Percentiles rank a stretch among this genome's conserved stretches.
phyloP scores from a whole-genome alignment of 1,284 basidiomycete species.

The Tilletia walkeri region DNA sequence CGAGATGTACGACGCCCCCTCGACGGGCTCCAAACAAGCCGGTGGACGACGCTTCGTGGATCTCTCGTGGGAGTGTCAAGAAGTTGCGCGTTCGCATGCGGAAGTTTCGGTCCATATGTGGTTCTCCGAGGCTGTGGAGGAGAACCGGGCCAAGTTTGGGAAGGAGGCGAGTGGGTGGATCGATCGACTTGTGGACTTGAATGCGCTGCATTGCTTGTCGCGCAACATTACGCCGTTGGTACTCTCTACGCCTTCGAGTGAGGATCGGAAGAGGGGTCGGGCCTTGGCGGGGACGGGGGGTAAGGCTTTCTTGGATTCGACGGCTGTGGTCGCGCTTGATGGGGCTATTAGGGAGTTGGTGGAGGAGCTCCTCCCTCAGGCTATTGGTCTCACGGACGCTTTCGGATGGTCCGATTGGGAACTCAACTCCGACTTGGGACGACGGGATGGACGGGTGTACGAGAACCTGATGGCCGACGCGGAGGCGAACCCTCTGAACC shows the following conservation, averaged over 20 bases:
- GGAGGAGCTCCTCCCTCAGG: slow-evolving; percentile 65
- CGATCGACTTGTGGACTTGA: slow-evolving; percentile 39
- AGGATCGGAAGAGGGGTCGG: slow-evolving; percentile 55
- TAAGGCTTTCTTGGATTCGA: slow-evolving; percentile 57
- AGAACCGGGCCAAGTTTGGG: slow-evolving; percentile 33
- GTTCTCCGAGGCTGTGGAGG: slow-evolving; percentile 43
- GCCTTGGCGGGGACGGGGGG: slow-evolving; percentile 66
- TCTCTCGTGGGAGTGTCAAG: slow-evolving; percentile 45
- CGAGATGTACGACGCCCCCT: slow-evolving; percentile 29
- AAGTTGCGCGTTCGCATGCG: slow-evolving; percentile 44
- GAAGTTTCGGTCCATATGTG: slow-evolving; percentile 48
- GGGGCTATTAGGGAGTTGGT: slow-evolving; percentile 63
- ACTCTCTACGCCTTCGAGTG: slow-evolving; percentile 60
- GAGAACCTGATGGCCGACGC: slow-evolving; percentile 68
- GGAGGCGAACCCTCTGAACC: slow-evolving; percentile 68
- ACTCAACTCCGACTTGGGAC: slow-evolving; percentile 64
- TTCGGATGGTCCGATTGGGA: slow-evolving; percentile 78
- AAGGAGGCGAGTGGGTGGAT: slow-evolving; percentile 32
- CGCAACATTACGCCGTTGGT: slow-evolving; percentile 58
- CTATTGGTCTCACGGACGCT: slow-evolving; percentile 70
- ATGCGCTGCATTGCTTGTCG: slow-evolving; percentile 37
- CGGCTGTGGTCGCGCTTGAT: slow-evolving; percentile 61
- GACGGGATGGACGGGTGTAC: slow-evolving; percentile 69
- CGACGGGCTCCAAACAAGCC: neutral
- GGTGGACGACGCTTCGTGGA: slow-evolving; percentile 37